Percentiles rank a stretch among this genome's conserved stretches.
Evolutionary conservation across 768 basidiomycete genomes (phyloP).

Genomic region (button mushroom (Agaricus bisporus)): DNA sequence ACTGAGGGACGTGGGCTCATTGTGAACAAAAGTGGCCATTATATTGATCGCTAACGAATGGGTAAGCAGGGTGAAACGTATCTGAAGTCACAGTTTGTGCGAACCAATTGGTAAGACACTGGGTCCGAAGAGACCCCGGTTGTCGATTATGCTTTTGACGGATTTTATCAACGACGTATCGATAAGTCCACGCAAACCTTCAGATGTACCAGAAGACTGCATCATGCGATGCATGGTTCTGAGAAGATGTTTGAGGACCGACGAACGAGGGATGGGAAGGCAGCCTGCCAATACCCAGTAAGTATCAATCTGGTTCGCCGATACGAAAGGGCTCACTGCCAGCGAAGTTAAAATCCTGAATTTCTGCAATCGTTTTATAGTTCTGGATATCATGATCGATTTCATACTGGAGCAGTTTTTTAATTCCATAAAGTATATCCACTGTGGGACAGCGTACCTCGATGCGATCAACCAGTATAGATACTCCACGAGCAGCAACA

Average conservation of each 20-base stretch:
- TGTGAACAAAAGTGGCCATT: conserved; percentile 96
- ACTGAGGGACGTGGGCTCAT: conserved; percentile 90
- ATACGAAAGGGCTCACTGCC: conserved; percentile 13
- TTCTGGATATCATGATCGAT: conserved; percentile 60
- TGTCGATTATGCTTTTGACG: conserved; percentile 81
- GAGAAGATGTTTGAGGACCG: conserved; percentile 84
- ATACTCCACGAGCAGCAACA: conserved; percentile 78
- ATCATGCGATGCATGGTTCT: conserved; percentile 96
- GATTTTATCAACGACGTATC: conserved; percentile 83
- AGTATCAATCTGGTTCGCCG: not conserved
- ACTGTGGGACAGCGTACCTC: conserved; percentile 46
- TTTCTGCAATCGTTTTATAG: conserved; percentile 26
- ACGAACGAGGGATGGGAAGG: conserved; percentile 67
- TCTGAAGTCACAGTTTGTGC: not conserved
- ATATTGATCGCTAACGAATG: conserved; percentile 75
- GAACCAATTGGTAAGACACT: conserved; percentile 80
- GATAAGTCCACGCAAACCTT: conserved; percentile 90
- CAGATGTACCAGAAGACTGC: conserved; percentile 90
- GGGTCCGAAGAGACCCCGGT: conserved; percentile 80
- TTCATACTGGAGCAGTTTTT: conserved; percentile 44
- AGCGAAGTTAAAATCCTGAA: conserved; percentile 16
- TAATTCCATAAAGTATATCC: not conserved
- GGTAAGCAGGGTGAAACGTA: not conserved
- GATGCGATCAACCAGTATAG: conserved; percentile 79
- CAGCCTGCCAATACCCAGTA: conserved; percentile 38